Evolutionary conservation across 1,284 basidiomycete species (phyloP).

Genomic region (Cryptococcus hybrid): DNA sequence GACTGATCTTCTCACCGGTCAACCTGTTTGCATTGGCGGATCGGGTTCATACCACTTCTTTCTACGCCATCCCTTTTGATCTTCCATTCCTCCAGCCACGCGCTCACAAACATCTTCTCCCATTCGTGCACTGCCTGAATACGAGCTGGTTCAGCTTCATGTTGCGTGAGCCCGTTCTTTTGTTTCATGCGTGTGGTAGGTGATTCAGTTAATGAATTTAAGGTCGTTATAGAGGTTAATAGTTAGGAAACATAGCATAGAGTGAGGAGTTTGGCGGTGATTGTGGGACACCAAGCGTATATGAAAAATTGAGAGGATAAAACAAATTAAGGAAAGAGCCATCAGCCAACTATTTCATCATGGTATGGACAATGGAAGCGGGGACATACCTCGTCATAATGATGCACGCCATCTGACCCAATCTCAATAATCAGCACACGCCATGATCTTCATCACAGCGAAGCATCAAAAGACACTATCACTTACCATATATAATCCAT

Average conservation of each 20-base stretch:
- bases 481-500: conserved; percentile 80
- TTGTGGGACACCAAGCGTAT: no score
- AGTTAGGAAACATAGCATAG: no score
- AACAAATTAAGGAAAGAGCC: no score
- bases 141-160: conserved; percentile 67
- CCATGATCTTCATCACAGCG: not conserved
- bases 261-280: no score
- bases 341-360: not conserved
- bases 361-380: not conserved
- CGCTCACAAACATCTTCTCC: conserved; percentile 74
- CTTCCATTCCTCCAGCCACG: conserved; percentile 71
- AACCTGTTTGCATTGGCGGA: no score
- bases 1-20: no score
- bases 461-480: not conserved
- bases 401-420: conserved; percentile 72
- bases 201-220: no score
- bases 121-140: conserved; percentile 79
- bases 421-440: conserved; percentile 18
- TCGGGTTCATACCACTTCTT: no score
- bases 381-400: conserved; percentile 65
- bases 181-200: no score
- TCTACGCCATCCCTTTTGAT: conserved; percentile 12
- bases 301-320: no score
- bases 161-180: conserved; percentile 69
- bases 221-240: no score